Percentiles rank a stretch among this genome's conserved stretches.
Evolutionary conservation across 495 filamentous ascomycete species (phyloP).

Genomic region (Aspergillus kassunensis): DNA sequence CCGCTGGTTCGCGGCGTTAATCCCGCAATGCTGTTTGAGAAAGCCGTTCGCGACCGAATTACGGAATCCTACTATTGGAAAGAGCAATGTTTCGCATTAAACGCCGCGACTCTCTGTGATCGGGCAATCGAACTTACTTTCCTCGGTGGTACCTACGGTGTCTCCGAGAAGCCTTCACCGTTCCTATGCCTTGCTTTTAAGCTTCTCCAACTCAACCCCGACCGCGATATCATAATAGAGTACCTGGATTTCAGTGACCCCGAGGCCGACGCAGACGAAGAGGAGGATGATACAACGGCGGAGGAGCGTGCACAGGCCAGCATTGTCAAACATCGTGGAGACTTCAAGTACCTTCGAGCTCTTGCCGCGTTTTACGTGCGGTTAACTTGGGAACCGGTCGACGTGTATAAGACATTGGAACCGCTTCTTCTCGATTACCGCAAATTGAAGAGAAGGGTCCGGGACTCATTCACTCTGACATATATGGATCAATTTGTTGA

Average conservation of each 20-base stretch:
- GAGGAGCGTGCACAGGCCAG: conserved; percentile 20
- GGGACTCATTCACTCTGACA: conserved; percentile 67
- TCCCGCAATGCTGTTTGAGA: conserved; percentile 85
- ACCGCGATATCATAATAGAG: conserved; percentile 71
- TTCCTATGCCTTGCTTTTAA: conserved; percentile 97
- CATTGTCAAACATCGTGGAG: conserved; percentile 53
- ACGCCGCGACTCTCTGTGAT: conserved; percentile 84
- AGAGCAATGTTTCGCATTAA: conserved; percentile 94
- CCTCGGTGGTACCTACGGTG: conserved; percentile 83
- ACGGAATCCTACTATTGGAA: conserved; percentile 96
- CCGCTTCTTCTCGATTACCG: conserved; percentile 76
- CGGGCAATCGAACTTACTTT: conserved; percentile 78
- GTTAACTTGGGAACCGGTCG: conserved; percentile 77
- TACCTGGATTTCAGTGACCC: conserved; percentile 63
- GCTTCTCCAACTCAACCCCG: conserved; percentile 80
- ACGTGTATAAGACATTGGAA: conserved; percentile 78
- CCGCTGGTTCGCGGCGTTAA: conserved; percentile 73
- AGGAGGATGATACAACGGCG: conserved; percentile 6
- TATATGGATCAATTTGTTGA: conserved; percentile 93
- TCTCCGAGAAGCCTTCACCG: conserved; percentile 76
- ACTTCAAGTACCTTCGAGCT: conserved; percentile 86
- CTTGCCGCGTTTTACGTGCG: conserved; percentile 89
- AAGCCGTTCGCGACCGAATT: conserved; percentile 90
- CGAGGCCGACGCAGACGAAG: conserved; percentile 29
- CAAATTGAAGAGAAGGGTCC: conserved; percentile 72